Conservation (phyloP, 352 stramenopile species). For the Pythium insidiosum region DNA sequence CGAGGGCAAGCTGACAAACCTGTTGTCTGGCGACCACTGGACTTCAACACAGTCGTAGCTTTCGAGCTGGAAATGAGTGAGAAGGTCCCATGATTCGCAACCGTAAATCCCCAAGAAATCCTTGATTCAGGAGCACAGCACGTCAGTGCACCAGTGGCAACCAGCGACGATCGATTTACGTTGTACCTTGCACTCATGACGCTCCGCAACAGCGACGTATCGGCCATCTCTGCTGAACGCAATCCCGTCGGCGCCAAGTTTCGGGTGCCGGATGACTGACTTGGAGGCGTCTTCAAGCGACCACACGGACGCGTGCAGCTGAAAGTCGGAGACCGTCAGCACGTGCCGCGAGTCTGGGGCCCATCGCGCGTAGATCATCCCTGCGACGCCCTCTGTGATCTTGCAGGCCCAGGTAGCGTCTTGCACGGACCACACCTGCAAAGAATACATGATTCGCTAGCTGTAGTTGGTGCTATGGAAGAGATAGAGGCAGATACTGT, state of each 20-base stretch:
- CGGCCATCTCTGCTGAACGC: constrained; percentile 48
- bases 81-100: constrained; percentile 65
- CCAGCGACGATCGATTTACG: too few species aligned
- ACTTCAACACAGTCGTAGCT: constrained; percentile 81
- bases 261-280: constrained; percentile 56
- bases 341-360: constrained; percentile 53
- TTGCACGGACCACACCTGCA: constrained; percentile 51
- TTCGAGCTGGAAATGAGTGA: constrained; percentile 56
- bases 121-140: too few species aligned
- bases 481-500: too few species aligned
- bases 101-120: constrained; percentile 76
- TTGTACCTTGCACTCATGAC: constrained; percentile 66
- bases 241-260: constrained; percentile 57
- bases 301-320: constrained; percentile 77
- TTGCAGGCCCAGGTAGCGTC: constrained; percentile 63
- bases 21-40: constrained; percentile 55
- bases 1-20: constrained; percentile 23
- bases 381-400: constrained; percentile 67
- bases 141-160: too few species aligned
- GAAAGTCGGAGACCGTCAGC: constrained; percentile 79
- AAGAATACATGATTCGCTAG: too few species aligned
- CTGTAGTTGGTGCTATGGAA: too few species aligned
- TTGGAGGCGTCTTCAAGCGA: constrained; percentile 54
- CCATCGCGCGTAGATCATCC: constrained; percentile 46
- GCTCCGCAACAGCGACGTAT: constrained; percentile 60